These are phyloP conservation scores for Colletotrichum tabaci DNA, from an alignment of 2,329 filamentous ascomycete species.

Conservation along the genomic window DNA sequence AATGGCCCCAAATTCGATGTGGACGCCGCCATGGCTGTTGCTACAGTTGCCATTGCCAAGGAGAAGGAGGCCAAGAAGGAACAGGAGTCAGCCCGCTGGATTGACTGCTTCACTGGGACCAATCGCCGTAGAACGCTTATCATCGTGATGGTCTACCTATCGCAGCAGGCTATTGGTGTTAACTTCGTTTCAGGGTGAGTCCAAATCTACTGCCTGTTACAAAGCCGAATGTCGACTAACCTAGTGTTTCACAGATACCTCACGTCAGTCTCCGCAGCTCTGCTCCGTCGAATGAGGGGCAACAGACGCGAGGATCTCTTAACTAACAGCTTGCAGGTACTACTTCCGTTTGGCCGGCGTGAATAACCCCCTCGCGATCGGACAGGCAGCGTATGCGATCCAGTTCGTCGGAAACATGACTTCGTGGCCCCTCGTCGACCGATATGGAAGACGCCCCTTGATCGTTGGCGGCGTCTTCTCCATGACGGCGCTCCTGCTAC, in stretches of 20 bases:
- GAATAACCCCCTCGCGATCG: conserved; percentile 48
- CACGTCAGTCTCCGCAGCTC: conserved; percentile 50
- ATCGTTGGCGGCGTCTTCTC: conserved; percentile 48
- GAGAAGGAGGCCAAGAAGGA: conserved; percentile 46
- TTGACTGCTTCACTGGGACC: conserved; percentile 49
- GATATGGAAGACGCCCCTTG: conserved; percentile 49
- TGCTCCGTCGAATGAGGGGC: neutral
- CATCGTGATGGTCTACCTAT: conserved; percentile 51
- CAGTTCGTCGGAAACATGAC: conserved; percentile 50
- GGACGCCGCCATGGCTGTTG: conserved; percentile 44
- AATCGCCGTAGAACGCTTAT: conserved; percentile 49
- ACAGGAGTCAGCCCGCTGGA: conserved; percentile 44
- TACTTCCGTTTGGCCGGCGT: conserved; percentile 50
- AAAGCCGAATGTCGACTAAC: conserved; percentile 65
- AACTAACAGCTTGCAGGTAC: conserved; percentile 37
- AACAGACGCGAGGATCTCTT: neutral
- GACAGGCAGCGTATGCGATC: conserved; percentile 49
- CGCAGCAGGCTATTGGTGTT: conserved; percentile 50
- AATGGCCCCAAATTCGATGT: conserved; percentile 48
- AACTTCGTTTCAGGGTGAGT: conserved; percentile 48
- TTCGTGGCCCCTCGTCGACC: conserved; percentile 51
- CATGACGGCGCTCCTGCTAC: conserved; percentile 49
- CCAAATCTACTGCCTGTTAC: neutral
- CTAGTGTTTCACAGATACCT: conserved; percentile 56
- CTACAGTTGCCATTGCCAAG: conserved; percentile 45